Evolutionary conservation across 2,329 filamentous ascomycete genomes (phyloP).

Genomic region (Calonectria hongkongensis): DNA sequence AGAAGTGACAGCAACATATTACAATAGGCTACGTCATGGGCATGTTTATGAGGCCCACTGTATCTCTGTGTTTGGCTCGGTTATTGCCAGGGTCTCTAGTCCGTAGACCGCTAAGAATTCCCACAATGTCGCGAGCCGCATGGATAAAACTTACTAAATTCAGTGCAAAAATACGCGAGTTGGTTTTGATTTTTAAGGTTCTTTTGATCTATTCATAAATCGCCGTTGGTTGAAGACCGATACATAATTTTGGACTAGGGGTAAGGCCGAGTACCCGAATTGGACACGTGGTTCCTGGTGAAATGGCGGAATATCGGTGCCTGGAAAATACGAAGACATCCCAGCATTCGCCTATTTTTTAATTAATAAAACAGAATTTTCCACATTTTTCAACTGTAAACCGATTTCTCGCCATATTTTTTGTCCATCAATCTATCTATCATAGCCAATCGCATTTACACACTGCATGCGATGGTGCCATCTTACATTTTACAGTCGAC

Average conservation of each 20-base stretch:
- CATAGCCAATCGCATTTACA: not conserved
- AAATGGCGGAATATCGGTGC: slow-evolving; percentile 5
- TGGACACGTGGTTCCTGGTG: not conserved
- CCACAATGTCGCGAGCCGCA: no score
- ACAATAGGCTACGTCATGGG: no score
- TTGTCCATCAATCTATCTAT: not conserved
- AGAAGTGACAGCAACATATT: no score
- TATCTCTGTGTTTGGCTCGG: not conserved
- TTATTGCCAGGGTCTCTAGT: not conserved
- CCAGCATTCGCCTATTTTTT: not conserved
- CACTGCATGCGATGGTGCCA: not conserved
- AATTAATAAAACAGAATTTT: not conserved
- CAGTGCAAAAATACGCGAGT: no score
- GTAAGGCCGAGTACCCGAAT: not conserved
- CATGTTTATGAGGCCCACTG: not conserved
- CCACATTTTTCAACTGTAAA: not conserved
- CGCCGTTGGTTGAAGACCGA: no score
- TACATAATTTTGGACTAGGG: not conserved
- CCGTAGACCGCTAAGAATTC: not conserved
- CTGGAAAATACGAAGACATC: slow-evolving; percentile 1
- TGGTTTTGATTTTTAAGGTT: no score
- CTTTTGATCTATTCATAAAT: no score
- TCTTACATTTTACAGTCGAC: slow-evolving; percentile 37
- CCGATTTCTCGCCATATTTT: not conserved
- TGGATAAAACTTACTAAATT: no score